These are phyloP conservation scores for Corynespora cassiicola DNA, from an alignment of 2,329 filamentous ascomycete genomes.

Conservation along the genomic window DNA sequence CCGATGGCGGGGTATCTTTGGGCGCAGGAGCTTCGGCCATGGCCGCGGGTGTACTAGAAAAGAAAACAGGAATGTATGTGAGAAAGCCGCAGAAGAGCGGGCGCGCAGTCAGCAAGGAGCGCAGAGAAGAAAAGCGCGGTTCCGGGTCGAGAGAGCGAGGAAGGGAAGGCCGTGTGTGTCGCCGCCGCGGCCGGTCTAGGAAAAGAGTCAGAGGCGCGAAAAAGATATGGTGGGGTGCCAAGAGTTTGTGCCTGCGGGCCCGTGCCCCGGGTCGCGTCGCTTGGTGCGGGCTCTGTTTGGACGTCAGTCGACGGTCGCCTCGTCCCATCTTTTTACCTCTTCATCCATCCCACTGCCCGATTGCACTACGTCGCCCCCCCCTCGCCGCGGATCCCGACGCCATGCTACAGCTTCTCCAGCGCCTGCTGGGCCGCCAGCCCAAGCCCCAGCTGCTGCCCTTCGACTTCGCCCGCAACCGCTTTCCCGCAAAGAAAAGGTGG, in stretches of 20 bases:
- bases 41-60: slow-evolving; percentile 10
- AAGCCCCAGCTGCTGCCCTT: slow-evolving; percentile 38
- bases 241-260: slow-evolving; percentile 4
- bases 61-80: too few species aligned
- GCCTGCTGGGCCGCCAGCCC: slow-evolving; percentile 54
- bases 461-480: slow-evolving; percentile 62
- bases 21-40: slow-evolving; percentile 41
- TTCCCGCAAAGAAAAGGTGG: slow-evolving; percentile 75
- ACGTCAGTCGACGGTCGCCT: slow-evolving; percentile 18
- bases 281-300: slow-evolving; percentile 12
- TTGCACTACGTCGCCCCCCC: slow-evolving; percentile 11
- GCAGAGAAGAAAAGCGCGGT: too few species aligned
- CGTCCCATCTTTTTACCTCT: slow-evolving; percentile 5
- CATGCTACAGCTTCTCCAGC: slow-evolving; percentile 52
- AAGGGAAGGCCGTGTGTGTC: neutral
- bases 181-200: slow-evolving; percentile 8
- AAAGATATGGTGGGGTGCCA: neutral
- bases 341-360: neutral
- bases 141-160: neutral
- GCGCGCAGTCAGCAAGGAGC: too few species aligned
- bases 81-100: too few species aligned
- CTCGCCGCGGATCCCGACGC: slow-evolving; percentile 7
- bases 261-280: neutral
- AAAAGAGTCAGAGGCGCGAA: slow-evolving; percentile 1
- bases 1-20: slow-evolving; percentile 45